Evolutionary conservation across 371 early-diverging fungal genomes (phyloP).

Genomic region (Mortierella sp.): DNA sequence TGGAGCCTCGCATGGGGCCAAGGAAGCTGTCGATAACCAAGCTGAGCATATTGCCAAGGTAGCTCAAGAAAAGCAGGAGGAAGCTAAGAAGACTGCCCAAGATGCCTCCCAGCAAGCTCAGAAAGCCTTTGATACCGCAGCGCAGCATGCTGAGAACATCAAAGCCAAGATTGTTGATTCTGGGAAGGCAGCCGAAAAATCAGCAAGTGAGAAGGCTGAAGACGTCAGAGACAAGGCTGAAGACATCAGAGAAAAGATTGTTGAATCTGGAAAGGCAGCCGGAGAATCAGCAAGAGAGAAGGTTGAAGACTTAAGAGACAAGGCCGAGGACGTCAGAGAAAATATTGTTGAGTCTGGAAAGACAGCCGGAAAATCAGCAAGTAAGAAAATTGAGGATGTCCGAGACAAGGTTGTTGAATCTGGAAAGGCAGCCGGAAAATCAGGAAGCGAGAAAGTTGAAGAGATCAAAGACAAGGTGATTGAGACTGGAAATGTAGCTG

Average conservation of each 20-base stretch:
- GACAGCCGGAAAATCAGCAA: neutral
- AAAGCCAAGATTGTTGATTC: too few species aligned
- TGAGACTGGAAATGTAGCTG: constrained; percentile 10
- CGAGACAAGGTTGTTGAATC: neutral
- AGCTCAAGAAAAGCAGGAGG: constrained; percentile 22
- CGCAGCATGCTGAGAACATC: constrained; percentile 3
- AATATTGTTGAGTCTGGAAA: neutral
- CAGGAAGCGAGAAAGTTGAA: neutral
- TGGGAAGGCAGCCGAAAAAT: neutral
- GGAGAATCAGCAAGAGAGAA: constrained; percentile 8
- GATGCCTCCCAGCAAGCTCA: constrained; percentile 10
- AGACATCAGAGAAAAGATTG: constrained; percentile 1
- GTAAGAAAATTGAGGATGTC: constrained; percentile 8
- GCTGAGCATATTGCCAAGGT: constrained; percentile 25
- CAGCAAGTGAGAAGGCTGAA: constrained; percentile 13
- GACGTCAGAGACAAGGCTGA: constrained; percentile 9
- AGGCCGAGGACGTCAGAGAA: constrained; percentile 13
- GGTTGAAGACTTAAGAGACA: neutral
- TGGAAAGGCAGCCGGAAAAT: neutral
- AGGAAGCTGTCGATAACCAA: constrained; percentile 19
- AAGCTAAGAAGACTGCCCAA: constrained; percentile 20
- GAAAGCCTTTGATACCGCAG: constrained; percentile 13
- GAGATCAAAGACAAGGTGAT: constrained; percentile 11
- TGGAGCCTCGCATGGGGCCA: constrained; percentile 6
- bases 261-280: neutral